Percentiles rank a stretch among this genome's conserved stretches.
These are phyloP conservation scores for Verbascum thapsus DNA, from an alignment of 257 asterid species.

Conservation along the genomic window DNA sequence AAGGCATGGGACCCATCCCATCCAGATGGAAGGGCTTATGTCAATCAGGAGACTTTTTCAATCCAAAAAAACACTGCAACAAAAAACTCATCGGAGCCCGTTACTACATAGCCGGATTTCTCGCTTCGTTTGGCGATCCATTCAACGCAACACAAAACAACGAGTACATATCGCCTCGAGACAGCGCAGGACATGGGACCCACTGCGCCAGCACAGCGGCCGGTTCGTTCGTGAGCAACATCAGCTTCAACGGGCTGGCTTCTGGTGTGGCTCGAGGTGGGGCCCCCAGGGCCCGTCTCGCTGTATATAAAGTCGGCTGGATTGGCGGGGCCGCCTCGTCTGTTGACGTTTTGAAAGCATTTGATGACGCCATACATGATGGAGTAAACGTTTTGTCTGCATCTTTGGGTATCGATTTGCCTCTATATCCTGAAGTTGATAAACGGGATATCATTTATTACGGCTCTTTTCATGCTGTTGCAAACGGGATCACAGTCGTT, in stretches of 20 bases:
- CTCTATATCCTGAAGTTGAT: constrained; percentile 31
- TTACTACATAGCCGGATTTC: constrained; percentile 32
- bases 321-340: constrained; percentile 19
- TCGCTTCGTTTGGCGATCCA: constrained; percentile 15
- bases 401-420: constrained; percentile 27
- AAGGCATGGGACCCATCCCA: constrained; percentile 48
- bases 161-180: constrained; percentile 43
- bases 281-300: constrained; percentile 43
- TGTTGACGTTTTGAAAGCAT: constrained; percentile 36
- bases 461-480: constrained; percentile 46
- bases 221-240: constrained; percentile 32
- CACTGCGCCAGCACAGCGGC: constrained; percentile 37
- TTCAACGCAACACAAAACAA: constrained; percentile 4
- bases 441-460: constrained; percentile 25
- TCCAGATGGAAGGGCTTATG: constrained; percentile 47
- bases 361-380: constrained; percentile 47
- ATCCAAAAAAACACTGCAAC: constrained; percentile 38
- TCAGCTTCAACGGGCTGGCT: constrained; percentile 34
- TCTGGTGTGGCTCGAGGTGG: constrained; percentile 44
- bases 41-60: constrained; percentile 29
- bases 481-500: constrained; percentile 38
- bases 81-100: constrained; percentile 52
- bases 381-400: constrained; percentile 43
- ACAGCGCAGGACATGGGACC: constrained; percentile 36
- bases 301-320: constrained; percentile 37